Percentiles rank a stretch among this genome's conserved stretches.
phyloP scores from a whole-genome alignment of 2,329 filamentous ascomycete species.

The Monosporascus sp. region DNA sequence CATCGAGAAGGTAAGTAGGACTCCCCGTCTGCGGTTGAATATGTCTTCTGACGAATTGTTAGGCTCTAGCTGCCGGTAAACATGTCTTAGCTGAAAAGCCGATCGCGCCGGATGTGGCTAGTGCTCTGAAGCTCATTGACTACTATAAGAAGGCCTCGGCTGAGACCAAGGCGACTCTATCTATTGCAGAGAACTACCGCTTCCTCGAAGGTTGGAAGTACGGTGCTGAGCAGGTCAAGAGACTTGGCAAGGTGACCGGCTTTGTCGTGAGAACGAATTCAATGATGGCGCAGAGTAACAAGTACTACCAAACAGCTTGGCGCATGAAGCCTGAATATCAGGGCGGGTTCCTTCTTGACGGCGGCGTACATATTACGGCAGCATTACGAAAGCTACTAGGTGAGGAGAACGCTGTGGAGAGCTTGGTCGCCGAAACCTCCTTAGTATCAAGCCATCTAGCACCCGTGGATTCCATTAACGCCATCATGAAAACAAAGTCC shows the following conservation, averaged over 20 bases:
- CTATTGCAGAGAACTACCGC: slow-evolving; percentile 69
- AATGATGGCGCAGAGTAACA: slow-evolving; percentile 31
- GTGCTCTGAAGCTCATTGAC: slow-evolving; percentile 34
- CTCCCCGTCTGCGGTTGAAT: neutral
- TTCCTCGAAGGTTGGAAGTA: slow-evolving; percentile 52
- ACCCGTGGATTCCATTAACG: slow-evolving; percentile 62
- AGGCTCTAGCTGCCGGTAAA: slow-evolving; percentile 57
- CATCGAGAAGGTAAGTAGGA: slow-evolving; percentile 38
- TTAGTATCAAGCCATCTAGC: slow-evolving; percentile 52
- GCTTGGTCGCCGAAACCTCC: slow-evolving; percentile 48
- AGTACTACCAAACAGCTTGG: slow-evolving; percentile 53
- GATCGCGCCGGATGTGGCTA: slow-evolving; percentile 52
- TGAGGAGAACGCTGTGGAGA: slow-evolving; percentile 36
- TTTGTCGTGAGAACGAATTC: slow-evolving; percentile 39
- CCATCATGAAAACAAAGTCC: slow-evolving; percentile 46
- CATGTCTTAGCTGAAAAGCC: slow-evolving; percentile 68
- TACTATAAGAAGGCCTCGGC: slow-evolving; percentile 25
- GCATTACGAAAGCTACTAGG: slow-evolving; percentile 55
- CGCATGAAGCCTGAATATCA: slow-evolving; percentile 65
- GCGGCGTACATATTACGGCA: slow-evolving; percentile 67
- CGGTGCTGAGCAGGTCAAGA: slow-evolving; percentile 42
- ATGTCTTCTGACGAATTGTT: neutral
- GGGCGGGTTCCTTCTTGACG: slow-evolving; percentile 72
- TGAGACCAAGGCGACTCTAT: slow-evolving; percentile 39
- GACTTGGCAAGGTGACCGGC: slow-evolving; percentile 48